A percentile compares a stretch with the other conserved stretches of the same genome.
Evolutionary conservation across 164 flowering plant species (phyloP).

Genomic region (Euptelea pleiosperma): DNA sequence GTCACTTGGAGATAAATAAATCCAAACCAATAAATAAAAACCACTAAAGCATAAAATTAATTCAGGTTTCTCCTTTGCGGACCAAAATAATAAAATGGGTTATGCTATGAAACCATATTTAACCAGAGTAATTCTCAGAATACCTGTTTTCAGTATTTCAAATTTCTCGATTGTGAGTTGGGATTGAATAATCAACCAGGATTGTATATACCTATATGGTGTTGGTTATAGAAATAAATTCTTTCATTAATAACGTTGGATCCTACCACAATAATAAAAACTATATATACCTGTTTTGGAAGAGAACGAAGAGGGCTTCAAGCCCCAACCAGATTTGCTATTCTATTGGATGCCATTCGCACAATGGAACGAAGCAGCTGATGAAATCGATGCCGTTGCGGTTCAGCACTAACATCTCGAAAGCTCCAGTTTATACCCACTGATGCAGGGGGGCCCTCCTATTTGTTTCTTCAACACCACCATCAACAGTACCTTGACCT

Average conservation of each 20-base stretch:
- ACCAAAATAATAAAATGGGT: too few species aligned
- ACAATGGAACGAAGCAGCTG: conserved; percentile 46
- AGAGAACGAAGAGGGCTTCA: conserved; percentile 20
- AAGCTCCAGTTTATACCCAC: conserved; percentile 33
- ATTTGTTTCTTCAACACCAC: not conserved
- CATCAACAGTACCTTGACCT: conserved; percentile 23
- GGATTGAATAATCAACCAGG: too few species aligned
- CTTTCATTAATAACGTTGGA: too few species aligned
- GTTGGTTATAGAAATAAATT: too few species aligned
- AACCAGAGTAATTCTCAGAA: too few species aligned
- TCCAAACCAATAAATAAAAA: not conserved
- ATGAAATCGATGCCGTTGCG: conserved; percentile 28
- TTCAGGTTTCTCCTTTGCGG: too few species aligned
- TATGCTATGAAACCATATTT: too few species aligned
- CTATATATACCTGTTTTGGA: not conserved
- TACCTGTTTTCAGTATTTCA: too few species aligned
- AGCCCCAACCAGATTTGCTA: conserved; percentile 36
- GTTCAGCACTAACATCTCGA: conserved; percentile 48
- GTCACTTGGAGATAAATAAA: not conserved
- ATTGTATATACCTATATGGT: too few species aligned
- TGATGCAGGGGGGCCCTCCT: conserved; percentile 1
- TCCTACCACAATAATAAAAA: too few species aligned
- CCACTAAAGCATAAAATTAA: too few species aligned
- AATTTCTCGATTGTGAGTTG: too few species aligned
- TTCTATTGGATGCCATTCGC: conserved; percentile 82